Evolutionary conservation across 768 basidiomycete species (phyloP), one percentile per base, ranked within the genome.

Genomic region (Amanita muscaria): DNA sequence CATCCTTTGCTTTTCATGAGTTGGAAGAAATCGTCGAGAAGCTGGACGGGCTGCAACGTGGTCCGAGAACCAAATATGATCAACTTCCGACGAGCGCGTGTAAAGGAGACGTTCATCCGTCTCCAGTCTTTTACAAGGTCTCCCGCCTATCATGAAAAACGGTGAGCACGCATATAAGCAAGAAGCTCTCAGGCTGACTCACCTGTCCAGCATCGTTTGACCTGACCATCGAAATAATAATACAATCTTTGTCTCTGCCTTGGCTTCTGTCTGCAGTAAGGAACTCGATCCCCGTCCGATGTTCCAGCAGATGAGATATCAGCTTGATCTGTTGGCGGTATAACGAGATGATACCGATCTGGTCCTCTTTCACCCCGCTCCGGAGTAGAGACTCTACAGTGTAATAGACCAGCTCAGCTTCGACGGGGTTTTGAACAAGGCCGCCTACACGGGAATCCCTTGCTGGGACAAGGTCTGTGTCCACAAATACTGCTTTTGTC

Each of bases 291-390:
- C 68, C 75, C 30, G 72, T 68, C 46, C 67, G 68, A 33, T 61
- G 63, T 25, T 69, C 64, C 29, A 97, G 59, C 34, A 84, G 62
- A 50, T 85, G 72, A 0, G 79, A 72, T 22, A 99, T 63, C 1
- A 93, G 71, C 65, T 98, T 97, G 65, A 93, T 83, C 57, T 99
- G 96, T 52, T 98, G 96, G 1, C 92, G 78, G 60, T 99, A 99
- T 30, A 92, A 67, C 3, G 93, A 88, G 54, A 99, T 84, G 51
- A 96, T 69, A 8, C 88, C 94, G 44, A 98, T 79, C 51, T 93
- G 80, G 1, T 74, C 65, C 45, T 83, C 68, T 4, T 59, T 53
- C 15, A 94, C 66, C 3, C 91, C 92, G 38, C 79, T 69, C 4
- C 60, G 59, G 4, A 84, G 53, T 18, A 97, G 69, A 0, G 80